Conservation (phyloP, 352 stramenopile species). For the Globisporangium acanthophoron region DNA sequence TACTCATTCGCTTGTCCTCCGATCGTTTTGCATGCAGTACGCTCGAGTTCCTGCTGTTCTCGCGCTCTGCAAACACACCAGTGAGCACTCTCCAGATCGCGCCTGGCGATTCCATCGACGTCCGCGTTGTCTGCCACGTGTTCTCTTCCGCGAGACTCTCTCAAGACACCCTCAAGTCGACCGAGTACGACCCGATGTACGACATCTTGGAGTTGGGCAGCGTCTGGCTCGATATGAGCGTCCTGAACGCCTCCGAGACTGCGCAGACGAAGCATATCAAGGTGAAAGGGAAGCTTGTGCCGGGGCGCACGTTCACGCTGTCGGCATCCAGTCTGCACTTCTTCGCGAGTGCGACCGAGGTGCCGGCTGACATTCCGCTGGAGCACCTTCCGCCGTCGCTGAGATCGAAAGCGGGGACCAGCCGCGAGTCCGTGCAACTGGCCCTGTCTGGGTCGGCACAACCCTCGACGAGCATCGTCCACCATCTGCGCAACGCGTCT, state of each 20-base stretch:
- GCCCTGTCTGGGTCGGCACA: slow-evolving; percentile 16
- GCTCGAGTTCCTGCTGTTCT: slow-evolving; percentile 69
- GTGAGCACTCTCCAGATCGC: slow-evolving; percentile 57
- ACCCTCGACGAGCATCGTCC: slow-evolving; percentile 26
- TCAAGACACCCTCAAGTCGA: slow-evolving; percentile 31
- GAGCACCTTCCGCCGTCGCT: slow-evolving; percentile 39
- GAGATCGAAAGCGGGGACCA: slow-evolving; percentile 31
- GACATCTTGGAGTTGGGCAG: slow-evolving; percentile 60
- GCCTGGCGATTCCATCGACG: slow-evolving; percentile 78
- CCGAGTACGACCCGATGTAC: slow-evolving; percentile 24
- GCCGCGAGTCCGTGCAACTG: slow-evolving; percentile 27
- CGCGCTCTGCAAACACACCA: slow-evolving; percentile 76
- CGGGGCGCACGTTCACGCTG: slow-evolving; percentile 78
- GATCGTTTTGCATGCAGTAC: slow-evolving; percentile 23
- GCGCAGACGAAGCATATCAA: slow-evolving; percentile 61
- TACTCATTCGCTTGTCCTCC: not conserved
- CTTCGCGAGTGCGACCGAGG: slow-evolving; percentile 56
- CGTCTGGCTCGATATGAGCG: slow-evolving; percentile 60
- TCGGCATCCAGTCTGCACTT: slow-evolving; percentile 79
- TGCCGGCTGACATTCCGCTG: slow-evolving; percentile 39
- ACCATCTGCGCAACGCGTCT: slow-evolving; percentile 57
- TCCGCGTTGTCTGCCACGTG: slow-evolving; percentile 77
- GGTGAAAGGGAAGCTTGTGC: slow-evolving; percentile 68
- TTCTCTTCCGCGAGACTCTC: slow-evolving; percentile 57
- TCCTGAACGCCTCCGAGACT: slow-evolving; percentile 57